Percentiles rank a stretch among this genome's conserved stretches.
Conservation (phyloP, 2,329 filamentous ascomycete genomes). For the Neonectria sp. region DNA sequence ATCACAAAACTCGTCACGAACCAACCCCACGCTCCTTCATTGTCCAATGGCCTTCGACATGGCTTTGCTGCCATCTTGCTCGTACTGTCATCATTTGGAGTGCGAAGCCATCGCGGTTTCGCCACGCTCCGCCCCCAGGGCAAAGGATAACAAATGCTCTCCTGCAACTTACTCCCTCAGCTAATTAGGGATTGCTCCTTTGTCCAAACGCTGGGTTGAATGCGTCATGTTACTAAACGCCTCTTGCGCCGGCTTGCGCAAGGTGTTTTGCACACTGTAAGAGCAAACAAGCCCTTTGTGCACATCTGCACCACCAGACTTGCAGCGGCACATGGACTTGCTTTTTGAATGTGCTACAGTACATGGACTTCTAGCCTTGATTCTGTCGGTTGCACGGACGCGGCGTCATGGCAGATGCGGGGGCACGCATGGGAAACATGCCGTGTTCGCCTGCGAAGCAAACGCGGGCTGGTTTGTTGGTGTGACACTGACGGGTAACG, state of each 20-base stretch:
- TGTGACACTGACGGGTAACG: constrained; percentile 30
- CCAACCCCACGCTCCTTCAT: not conserved
- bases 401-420: constrained; percentile 12
- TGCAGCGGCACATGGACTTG: constrained; percentile 24
- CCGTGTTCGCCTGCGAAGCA: constrained; percentile 20
- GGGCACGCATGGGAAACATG: constrained; percentile 18
- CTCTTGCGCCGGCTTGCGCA: not conserved
- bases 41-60: not conserved
- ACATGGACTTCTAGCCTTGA: not conserved
- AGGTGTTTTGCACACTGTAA: constrained; percentile 38
- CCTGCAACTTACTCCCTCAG: constrained; percentile 14
- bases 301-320: constrained; percentile 26
- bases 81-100: constrained; percentile 10
- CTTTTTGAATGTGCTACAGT: constrained; percentile 18
- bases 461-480: constrained; percentile 14
- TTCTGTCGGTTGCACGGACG: not conserved
- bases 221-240: not conserved
- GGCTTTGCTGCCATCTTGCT: constrained; percentile 14
- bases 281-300: constrained; percentile 38
- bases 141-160: constrained; percentile 1
- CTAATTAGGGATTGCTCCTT: constrained; percentile 1
- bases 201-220: not conserved
- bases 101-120: constrained; percentile 1
- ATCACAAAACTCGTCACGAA: not conserved
- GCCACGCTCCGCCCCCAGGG: not conserved